These are phyloP conservation scores for Limnanthes douglasii DNA, from an alignment of 345 rosid genomes.

Conservation along the genomic window DNA sequence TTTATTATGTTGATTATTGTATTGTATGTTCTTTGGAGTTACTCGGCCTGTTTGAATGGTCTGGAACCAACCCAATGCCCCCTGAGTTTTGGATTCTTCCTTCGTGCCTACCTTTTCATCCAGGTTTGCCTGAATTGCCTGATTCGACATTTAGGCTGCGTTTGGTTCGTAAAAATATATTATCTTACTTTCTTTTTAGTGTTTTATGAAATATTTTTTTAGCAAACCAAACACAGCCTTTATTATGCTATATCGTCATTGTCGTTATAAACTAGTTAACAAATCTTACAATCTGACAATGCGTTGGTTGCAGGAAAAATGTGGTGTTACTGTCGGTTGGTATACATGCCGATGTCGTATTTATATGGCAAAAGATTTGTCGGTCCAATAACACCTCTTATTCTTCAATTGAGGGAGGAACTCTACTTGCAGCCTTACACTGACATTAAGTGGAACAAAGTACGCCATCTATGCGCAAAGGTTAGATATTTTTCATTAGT, in stretches of 20 bases:
- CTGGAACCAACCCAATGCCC: constrained; percentile 62
- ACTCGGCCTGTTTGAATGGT: constrained; percentile 61
- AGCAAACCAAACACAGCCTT: neutral
- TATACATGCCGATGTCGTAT: constrained; percentile 31
- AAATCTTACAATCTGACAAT: no score
- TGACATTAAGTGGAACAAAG: constrained; percentile 11
- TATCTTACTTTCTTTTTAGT: no score
- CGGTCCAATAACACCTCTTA: constrained; percentile 14
- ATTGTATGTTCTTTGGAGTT: constrained; percentile 21
- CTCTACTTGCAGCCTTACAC: constrained; percentile 11
- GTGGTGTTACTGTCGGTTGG: constrained; percentile 16
- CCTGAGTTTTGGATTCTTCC: constrained; percentile 74
- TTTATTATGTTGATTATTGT: constrained; percentile 4
- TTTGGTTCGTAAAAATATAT: no score
- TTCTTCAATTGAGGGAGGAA: constrained; percentile 14
- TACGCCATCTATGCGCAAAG: constrained; percentile 13
- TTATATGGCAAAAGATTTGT: constrained; percentile 32
- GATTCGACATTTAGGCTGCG: no score
- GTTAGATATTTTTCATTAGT: no score
- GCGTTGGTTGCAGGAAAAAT: constrained; percentile 15
- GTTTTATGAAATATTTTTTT: no score
- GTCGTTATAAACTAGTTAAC: neutral
- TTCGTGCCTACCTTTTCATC: constrained; percentile 45
- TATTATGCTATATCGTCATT: neutral
- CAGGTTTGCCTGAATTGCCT: constrained; percentile 27